A percentile compares a stretch with the other conserved stretches of the same genome.
These are phyloP conservation scores for Perkinsus marinus DNA, from an alignment of 169 alveolate genomes.

Conservation along the genomic window DNA sequence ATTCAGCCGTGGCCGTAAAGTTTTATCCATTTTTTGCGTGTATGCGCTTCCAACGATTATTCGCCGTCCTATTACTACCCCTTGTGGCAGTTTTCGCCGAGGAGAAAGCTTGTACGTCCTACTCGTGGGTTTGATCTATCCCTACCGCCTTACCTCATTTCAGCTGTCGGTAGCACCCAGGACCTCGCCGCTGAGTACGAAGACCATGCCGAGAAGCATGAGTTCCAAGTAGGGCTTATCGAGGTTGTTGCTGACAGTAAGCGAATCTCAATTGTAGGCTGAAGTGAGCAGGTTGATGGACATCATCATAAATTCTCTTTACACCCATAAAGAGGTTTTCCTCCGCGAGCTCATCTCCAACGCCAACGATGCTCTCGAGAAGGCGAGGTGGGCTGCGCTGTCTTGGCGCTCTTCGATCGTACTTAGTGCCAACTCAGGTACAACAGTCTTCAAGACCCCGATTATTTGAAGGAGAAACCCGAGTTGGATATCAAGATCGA, in stretches of 20 bases:
- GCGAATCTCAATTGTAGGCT: conserved; percentile 75
- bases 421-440: not conserved
- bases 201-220: conserved; percentile 25
- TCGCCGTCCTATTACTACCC: not conserved
- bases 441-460: not conserved
- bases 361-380: conserved; percentile 97
- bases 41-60: not conserved
- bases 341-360: conserved; percentile 91
- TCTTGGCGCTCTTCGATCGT: not conserved
- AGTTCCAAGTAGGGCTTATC: conserved; percentile 29
- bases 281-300: conserved; percentile 97
- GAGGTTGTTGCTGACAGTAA: conserved; percentile 19
- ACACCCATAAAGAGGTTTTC: conserved; percentile 95
- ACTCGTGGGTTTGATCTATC: no score
- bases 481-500: conserved; percentile 83
- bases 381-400: conserved; percentile 51
- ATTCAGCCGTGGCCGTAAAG: not conserved
- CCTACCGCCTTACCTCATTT: not conserved
- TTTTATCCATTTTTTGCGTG: no score
- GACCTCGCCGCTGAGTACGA: not conserved
- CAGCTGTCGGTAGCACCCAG: not conserved
- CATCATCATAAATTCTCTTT: conserved; percentile 93
- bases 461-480: not conserved
- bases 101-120: not conserved
- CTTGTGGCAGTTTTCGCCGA: not conserved